Base-by-base conservation (phyloP, 2,329 filamentous ascomycete genomes). In the Exophiala aquamarina region DNA sequence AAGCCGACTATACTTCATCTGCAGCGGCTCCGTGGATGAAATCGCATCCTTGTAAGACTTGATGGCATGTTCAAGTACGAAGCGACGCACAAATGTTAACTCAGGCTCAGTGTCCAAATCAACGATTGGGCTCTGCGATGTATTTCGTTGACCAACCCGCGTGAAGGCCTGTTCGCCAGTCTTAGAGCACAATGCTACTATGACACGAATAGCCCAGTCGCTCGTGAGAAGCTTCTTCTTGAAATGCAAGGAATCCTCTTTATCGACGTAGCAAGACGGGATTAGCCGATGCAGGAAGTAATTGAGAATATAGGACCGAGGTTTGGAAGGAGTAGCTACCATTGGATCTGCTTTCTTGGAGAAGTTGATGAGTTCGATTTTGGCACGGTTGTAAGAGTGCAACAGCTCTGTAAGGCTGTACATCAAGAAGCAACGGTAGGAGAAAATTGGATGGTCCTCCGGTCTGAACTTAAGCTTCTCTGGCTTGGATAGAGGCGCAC, bases 321-420 rank as follows among this genome's bases (percentile, higher is more conserved):
- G 93, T 68, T 97, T 97, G 13, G 94, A 91, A 4, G 93, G 93
- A 1, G 93, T 97, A 44, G 83, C 84, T 9, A 85, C 85, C 58
- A 89, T 85, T 35, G 89, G 79, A 37, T 92, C 89, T 5, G 89
- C 86, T 63, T 91, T 95, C 51, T 92, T 85, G 57, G 94, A 97
- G 72, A 96, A 98, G 67, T 96, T 97, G 73, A 99, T 96, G 65
- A 99, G 97, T 65, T 98, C 94, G 34, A 98, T 82, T 75, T 99
- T 99, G 7, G 90, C 89, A 44, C 90, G 84, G 59, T 90, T 95
- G 71, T 97, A 98, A 61, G 87, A 94, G 47, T 87, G 84, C 11
- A 98, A 75, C 11, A 98, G 79, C 67, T 99, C 93, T 0, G 89
- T 85, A 31, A 99, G 74, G 61, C 91, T 95, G 63, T 93, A 90